Conservation (phyloP, 441 rosid genomes). For the Mallotus japonicus region DNA sequence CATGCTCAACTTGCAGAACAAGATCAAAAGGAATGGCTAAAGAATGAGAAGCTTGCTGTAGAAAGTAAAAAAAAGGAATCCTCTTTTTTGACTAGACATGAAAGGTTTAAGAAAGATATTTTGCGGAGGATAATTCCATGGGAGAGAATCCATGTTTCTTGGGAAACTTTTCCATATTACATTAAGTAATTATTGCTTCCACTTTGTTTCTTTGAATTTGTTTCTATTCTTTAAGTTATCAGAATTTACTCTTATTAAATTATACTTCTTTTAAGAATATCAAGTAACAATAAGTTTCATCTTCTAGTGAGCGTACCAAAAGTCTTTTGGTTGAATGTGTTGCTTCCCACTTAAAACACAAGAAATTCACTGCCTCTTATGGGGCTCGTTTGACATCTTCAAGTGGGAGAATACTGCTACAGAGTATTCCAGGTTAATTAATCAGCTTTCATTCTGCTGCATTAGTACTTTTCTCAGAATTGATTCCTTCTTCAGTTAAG, state of each 20-base stretch:
- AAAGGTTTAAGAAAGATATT: constrained; percentile 74
- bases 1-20: constrained; percentile 76
- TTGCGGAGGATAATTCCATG: constrained; percentile 79
- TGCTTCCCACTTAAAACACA: constrained; percentile 77
- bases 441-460: background rate
- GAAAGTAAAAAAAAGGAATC: constrained; percentile 76
- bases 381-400: constrained; percentile 83
- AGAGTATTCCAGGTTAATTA: constrained; percentile 78
- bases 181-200: constrained; percentile 54
- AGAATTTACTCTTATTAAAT: background rate
- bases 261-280: background rate
- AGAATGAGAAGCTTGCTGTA: constrained; percentile 64
- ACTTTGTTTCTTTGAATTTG: constrained; percentile 8
- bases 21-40: constrained; percentile 93
- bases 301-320: constrained; percentile 63
- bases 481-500: background rate
- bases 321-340: constrained; percentile 80
- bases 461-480: background rate
- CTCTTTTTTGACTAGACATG: constrained; percentile 68
- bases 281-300: constrained; percentile 16
- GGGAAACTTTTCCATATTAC: constrained; percentile 88
- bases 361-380: constrained; percentile 42
- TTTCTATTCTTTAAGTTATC: constrained; percentile 3
- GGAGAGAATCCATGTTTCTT: constrained; percentile 83
- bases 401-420: constrained; percentile 87